Percentiles rank a stretch among this genome's conserved stretches.
Conservation (phyloP, 805 yeast genomes). For the Kluyveromyces aestuarii region DNA sequence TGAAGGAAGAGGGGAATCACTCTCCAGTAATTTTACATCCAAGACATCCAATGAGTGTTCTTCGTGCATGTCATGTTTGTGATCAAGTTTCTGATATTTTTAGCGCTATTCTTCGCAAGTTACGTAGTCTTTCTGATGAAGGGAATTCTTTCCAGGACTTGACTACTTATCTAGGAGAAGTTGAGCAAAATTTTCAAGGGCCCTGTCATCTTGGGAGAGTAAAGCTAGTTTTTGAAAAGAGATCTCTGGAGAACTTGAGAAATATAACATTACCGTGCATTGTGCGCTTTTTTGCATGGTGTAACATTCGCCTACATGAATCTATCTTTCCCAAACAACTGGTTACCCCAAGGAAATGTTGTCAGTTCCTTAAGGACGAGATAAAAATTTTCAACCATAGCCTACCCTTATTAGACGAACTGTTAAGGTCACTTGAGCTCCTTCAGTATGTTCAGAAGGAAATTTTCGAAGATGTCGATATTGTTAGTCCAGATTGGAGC, state of each 20-base stretch:
- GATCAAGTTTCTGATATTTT: neutral
- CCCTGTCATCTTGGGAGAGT: neutral
- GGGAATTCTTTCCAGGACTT: neutral
- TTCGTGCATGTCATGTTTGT: neutral
- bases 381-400: neutral
- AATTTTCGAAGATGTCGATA: neutral
- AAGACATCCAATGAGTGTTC: neutral
- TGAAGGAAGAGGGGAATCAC: neutral
- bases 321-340: neutral
- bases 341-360: neutral
- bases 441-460: neutral
- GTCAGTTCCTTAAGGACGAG: neutral
- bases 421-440: neutral
- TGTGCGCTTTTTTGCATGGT: constrained; percentile 8
- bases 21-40: neutral
- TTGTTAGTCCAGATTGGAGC: neutral
- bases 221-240: neutral
- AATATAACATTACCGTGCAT: constrained; percentile 6
- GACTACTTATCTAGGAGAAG: neutral
- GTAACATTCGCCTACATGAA: neutral
- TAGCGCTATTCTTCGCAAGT: neutral
- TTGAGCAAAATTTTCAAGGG: neutral
- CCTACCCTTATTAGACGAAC: neutral
- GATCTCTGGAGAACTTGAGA: constrained; percentile 4
- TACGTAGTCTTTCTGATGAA: neutral